Base-by-base conservation (phyloP, 305 asterid species). In the Fraxinus sp. region DNA sequence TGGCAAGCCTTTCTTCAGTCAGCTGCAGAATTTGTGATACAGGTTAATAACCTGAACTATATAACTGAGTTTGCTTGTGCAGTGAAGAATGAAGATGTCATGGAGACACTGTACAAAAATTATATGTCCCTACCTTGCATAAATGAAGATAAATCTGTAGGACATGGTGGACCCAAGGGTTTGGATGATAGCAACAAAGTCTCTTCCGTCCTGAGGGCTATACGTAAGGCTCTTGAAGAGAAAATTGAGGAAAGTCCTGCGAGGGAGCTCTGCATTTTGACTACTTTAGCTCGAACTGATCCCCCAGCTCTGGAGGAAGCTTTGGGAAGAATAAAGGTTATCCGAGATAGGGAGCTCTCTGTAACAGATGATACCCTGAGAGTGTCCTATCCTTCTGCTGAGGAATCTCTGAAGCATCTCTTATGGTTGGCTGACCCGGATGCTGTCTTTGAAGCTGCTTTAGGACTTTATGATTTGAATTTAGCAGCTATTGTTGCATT, bases 401-500 rank as follows among this genome's bases (percentile, higher is more conserved):
- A 96, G 91, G 99, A 96, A 88, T 90, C 98, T 74, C 83, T 94
- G 90, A 96, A 93, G 91, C 98, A 96, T 90, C 91, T 96, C 78
- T 80, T 96, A 81, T 96, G 99, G 99, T 89, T 94, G 73, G 92
- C 95, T 30, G 98, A 94, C 68, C 78, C 97, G 4, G 98, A 92
- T 85, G 94, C 97, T 82, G 92, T 94, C 78, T 96, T 91, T 83
- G 97, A 96, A 85, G 93, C 98, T 84, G 98, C 99, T 70, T 87
- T 96, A 86, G 98, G 99, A 76, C 97, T 96, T 85, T 96, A 96
- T 86, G 98, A 96, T 88, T 86, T 96, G 91, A 96, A 94, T 85
- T 97, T 96, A 44, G 95, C 98, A n/a, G 99, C 99, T 79, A 93
- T 96, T 46, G 99, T 96, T 70, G 99, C 98, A 8, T 87, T 96